Evolutionary conservation across 352 stramenopile genomes (phyloP).

Genomic region (Thraustochytrium sp.): DNA sequence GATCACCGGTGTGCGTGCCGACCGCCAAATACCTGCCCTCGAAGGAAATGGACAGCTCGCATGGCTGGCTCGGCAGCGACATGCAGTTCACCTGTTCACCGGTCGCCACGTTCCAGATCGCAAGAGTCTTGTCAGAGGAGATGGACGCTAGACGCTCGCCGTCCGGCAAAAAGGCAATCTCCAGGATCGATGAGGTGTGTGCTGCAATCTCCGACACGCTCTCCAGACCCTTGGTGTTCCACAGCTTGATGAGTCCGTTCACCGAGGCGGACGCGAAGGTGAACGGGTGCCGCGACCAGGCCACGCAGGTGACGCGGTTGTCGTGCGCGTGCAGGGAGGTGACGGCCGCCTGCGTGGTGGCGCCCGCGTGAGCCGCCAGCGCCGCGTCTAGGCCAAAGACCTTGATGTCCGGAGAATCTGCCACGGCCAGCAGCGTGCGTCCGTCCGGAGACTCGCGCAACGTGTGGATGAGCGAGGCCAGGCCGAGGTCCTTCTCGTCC

Average conservation of each 20-base stretch:
- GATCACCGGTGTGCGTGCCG: constrained; percentile 2
- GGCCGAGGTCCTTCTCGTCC: constrained; percentile 28
- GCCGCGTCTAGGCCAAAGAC: background rate
- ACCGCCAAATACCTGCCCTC: background rate
- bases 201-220: background rate
- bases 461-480: constrained; percentile 14
- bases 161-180: constrained; percentile 17
- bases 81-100: constrained; percentile 33
- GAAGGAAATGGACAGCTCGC: background rate
- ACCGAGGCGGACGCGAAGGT: constrained; percentile 19
- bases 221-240: background rate
- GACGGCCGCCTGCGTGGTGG: background rate
- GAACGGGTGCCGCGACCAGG: constrained; percentile 20
- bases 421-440: constrained; percentile 4
- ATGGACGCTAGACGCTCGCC: constrained; percentile 7
- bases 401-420: constrained; percentile 38
- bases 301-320: constrained; percentile 29
- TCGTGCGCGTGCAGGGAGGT: constrained; percentile 18
- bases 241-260: constrained; percentile 14
- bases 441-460: constrained; percentile 25
- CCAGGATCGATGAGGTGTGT: constrained; percentile 19
- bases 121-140: constrained; percentile 28
- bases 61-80: background rate
- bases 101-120: background rate
- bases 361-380: background rate